Evolutionary conservation across 2,329 filamentous ascomycete genomes (phyloP).

Genomic region (Cladosporium halotolerans): DNA sequence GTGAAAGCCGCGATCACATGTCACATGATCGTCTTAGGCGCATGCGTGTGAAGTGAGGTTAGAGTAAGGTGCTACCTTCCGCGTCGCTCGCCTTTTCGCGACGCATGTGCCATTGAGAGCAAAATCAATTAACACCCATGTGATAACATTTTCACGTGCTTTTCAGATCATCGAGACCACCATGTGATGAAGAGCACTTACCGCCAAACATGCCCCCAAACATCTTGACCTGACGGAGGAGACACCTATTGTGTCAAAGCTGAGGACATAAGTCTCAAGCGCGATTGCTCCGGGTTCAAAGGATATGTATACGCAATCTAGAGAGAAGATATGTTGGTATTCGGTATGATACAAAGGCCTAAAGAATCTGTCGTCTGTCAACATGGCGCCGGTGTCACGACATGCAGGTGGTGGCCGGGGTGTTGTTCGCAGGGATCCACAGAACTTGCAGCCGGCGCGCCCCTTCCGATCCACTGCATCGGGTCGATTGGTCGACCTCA

Average conservation of each 20-base stretch:
- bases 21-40: background rate
- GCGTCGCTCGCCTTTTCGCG: background rate
- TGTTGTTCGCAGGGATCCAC: background rate
- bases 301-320: no score
- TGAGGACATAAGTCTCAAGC: no score
- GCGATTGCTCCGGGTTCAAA: no score
- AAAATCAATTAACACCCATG: background rate
- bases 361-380: no score
- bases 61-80: background rate
- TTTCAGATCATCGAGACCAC: background rate
- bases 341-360: no score
- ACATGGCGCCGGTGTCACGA: background rate
- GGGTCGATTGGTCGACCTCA: background rate
- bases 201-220: constrained; percentile 2
- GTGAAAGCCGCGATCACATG: no score
- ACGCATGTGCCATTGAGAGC: background rate
- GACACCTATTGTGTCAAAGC: no score
- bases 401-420: background rate
- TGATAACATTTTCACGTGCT: background rate
- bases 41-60: background rate
- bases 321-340: no score
- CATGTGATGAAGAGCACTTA: background rate
- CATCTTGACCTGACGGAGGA: background rate
- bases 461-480: background rate
- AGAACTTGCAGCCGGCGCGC: background rate